Base-by-base conservation (phyloP, 192 early-diverging fungal species). In the Coemansia sp. region DNA sequence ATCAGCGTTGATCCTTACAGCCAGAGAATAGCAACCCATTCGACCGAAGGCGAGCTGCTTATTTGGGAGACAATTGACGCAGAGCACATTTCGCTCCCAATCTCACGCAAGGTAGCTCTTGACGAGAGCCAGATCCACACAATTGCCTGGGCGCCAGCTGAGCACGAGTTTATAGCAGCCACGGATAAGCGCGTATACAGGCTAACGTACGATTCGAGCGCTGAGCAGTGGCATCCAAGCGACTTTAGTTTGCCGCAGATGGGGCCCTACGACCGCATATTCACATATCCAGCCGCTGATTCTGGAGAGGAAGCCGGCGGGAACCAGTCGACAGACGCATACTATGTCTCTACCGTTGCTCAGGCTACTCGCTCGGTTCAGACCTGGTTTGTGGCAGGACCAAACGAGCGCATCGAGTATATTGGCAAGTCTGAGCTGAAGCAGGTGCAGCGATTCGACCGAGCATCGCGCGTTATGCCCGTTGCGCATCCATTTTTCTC, bases 1-100 rank as follows among this genome's bases (percentile, higher is more conserved):
- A 81, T 81, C 44, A 81, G 79, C 48, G 79, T 81, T 5, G 74
- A 81, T 46, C 79, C 79, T 12, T 81, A 73, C 40, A 72, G 79
- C 37, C 67, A 66, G 28, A 63, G 67, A 34, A 61, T 81, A 14
- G 79, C 79, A 1, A 76, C 79, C 0, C 74, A 81, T 42, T 75
- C 73, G 8, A 36, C 49, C 11, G 79, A 81, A 28, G 74, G 74
- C 42, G 74, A 81, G 61, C 60, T 81, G 44, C 74, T 81, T 18
- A 71, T 81, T 25, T 81, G 79, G 79, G 70, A 72, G 21, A 50
- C 61, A 4, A 37, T 76, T 3, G 57, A 53, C 15, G 7, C 61
- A 1, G 51, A 34, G 8, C 5, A 24, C 15, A 28, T 34, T 12
- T 42, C 51, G 11, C 14, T 62, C 2, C 34, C 73, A 0, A 57